Conservation (phyloP, 768 basidiomycete species). For the Filobasidium wieringae region DNA sequence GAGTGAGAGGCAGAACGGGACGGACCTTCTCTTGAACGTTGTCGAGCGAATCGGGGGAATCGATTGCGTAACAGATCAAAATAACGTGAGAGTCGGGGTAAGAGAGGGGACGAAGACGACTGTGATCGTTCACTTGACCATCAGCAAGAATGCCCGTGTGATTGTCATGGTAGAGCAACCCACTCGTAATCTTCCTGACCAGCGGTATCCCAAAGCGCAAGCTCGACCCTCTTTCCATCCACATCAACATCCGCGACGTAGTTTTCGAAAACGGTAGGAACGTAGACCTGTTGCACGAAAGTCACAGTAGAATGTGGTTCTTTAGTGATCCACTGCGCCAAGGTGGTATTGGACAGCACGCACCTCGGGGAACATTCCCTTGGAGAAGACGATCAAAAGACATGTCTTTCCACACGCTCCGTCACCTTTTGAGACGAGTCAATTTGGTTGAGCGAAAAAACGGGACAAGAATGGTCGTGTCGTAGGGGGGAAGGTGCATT, state of each 20-base stretch:
- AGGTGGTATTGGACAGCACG: slow-evolving; percentile 2
- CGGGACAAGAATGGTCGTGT: too few species aligned
- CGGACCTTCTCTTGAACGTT: slow-evolving; percentile 99
- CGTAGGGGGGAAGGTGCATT: too few species aligned
- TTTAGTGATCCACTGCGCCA: background rate
- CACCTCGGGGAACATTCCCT: slow-evolving; percentile 92
- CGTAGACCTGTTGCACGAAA: slow-evolving; percentile 62
- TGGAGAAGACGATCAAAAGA: slow-evolving; percentile 89
- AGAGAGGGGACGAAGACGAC: slow-evolving; percentile 84
- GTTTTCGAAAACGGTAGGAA: slow-evolving; percentile 99
- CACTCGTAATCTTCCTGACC: slow-evolving; percentile 95
- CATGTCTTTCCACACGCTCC: slow-evolving; percentile 97
- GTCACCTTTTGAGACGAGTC: slow-evolving; percentile 42
- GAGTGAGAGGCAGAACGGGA: slow-evolving; percentile 15
- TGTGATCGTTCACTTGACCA: slow-evolving; percentile 1
- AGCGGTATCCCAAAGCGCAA: slow-evolving; percentile 99
- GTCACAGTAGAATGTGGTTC: background rate
- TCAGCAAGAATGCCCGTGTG: background rate
- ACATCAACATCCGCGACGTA: slow-evolving; percentile 98
- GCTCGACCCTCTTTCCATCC: slow-evolving; percentile 94
- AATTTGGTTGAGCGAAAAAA: too few species aligned
- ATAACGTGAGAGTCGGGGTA: slow-evolving; percentile 99
- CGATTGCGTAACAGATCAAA: slow-evolving; percentile 96
- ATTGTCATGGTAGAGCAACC: background rate
- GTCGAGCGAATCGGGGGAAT: slow-evolving; percentile 94